phyloP scores from a whole-genome alignment of 208 protist species.

The Leishmania arabica region DNA sequence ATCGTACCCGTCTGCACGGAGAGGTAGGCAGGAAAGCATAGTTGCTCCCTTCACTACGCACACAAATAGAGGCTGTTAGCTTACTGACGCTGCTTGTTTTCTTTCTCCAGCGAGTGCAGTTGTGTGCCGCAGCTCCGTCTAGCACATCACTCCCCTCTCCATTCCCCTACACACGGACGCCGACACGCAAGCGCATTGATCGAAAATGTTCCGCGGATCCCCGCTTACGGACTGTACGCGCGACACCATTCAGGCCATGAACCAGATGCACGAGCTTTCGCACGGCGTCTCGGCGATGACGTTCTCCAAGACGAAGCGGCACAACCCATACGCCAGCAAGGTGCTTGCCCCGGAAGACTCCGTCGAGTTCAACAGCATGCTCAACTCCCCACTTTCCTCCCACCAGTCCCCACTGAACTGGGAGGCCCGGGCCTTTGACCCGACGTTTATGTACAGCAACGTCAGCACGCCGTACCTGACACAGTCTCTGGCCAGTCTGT shows the following conservation, averaged over 20 bases:
- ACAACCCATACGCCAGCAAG: constrained; percentile 67
- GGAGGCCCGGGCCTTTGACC: constrained; percentile 31
- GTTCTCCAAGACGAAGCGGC: constrained; percentile 28
- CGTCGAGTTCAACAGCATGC: constrained; percentile 28
- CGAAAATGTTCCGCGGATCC: constrained; percentile 15
- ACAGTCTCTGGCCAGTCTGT: constrained; percentile 20
- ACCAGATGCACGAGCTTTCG: constrained; percentile 30
- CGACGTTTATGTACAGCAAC: constrained; percentile 24
- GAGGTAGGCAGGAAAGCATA: not conserved
- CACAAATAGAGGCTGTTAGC: not conserved
- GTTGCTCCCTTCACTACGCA: not conserved
- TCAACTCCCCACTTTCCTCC: constrained; percentile 23
- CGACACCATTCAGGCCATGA: constrained; percentile 60
- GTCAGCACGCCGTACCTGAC: constrained; percentile 23
- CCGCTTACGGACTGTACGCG: constrained; percentile 71
- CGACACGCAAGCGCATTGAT: not conserved
- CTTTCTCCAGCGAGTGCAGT: not conserved
- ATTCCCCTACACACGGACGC: not conserved
- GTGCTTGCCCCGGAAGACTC: constrained; percentile 52
- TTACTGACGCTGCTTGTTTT: not conserved
- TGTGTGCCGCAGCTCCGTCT: not conserved
- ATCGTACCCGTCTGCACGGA: not conserved
- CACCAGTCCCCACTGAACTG: constrained; percentile 28
- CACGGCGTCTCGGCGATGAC: constrained; percentile 16
- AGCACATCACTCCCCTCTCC: not conserved